Percentiles rank a stretch among this genome's conserved stretches.
Evolutionary conservation across 1,284 basidiomycete genomes (phyloP).

Genomic region (Inonotus hispidus): DNA sequence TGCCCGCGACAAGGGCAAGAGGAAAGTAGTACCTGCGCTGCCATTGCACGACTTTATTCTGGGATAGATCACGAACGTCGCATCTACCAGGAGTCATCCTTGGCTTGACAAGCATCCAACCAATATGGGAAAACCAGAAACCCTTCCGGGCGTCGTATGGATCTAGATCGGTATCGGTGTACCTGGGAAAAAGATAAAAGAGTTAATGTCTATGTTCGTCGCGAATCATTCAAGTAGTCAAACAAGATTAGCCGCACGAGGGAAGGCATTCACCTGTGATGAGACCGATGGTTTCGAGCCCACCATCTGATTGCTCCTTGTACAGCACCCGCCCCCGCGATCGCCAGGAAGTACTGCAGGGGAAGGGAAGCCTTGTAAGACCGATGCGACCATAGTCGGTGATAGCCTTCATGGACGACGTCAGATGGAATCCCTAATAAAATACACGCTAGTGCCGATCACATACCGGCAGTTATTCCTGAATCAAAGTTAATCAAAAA

Average conservation of each 20-base stretch:
- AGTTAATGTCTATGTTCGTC: not conserved
- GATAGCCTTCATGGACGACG: conserved; percentile 56
- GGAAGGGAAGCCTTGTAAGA: conserved; percentile 77
- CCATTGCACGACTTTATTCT: conserved; percentile 74
- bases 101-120: conserved; percentile 88
- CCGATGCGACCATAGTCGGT: conserved; percentile 88
- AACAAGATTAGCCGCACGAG: not conserved
- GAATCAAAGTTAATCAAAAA: conserved; percentile 17
- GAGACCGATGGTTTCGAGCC: conserved; percentile 86
- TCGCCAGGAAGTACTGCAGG: conserved; percentile 70
- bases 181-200: conserved; percentile 24
- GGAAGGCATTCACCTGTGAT: conserved; percentile 50
- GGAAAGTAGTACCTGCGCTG: conserved; percentile 78
- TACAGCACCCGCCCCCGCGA: conserved; percentile 80
- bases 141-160: conserved; percentile 86
- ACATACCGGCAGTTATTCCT: conserved; percentile 59
- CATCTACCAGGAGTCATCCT: conserved; percentile 70
- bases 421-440: not conserved
- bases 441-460: not conserved
- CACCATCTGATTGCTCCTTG: conserved; percentile 92
- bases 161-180: conserved; percentile 88
- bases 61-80: conserved; percentile 76
- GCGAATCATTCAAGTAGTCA: not conserved
- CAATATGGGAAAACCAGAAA: conserved; percentile 78
- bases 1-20: conserved; percentile 62